Base-by-base conservation (phyloP, 352 stramenopile genomes). In the Globisporangium sylvaticum region DNA sequence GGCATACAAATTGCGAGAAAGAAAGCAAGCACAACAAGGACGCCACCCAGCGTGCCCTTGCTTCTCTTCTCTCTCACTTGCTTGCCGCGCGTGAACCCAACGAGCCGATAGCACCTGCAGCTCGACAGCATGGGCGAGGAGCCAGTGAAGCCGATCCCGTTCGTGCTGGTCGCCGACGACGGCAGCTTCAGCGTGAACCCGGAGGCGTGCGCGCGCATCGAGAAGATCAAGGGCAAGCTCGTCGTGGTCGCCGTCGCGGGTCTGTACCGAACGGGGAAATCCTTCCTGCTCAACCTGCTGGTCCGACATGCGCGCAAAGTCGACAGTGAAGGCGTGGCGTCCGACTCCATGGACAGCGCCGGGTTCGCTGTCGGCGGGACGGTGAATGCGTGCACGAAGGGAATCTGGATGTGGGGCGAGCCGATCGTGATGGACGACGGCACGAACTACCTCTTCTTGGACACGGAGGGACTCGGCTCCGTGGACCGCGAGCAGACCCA, bases 371-470 rank as follows among this genome's bases (percentile, higher is more conserved):
- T 97, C 15, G 91, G 90, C 18, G 85, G 67, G 22, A 97, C 89
- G 0, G 82, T 96, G 0, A 95, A 97, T 52, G 90, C 89, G 2
- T 97, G 91, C 65, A 97, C 91, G 14, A 95, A 96, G 64, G 91
- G 91, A 59, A 97, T 97, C 64, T 97, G 91, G 90, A 92, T 97
- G 75, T 97, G 91, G 90, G 87, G 88, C 31, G 66, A 86, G 32
- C 89, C 89, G 32, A 83, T 95, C 56, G 74, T 83, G 42, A 65
- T 93, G 46, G 77, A 91, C 46, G 72, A 90, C 50, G 82, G 79
- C 66, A 93, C 87, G 18, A 91, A 71, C 61, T 71, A 90, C 27
- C 52, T 97, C 25, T 95, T 97, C 71, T 69, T 97, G 42, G 91
- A 97, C 68, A 97, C 90, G 5, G 91, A 97, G 69, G 91, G 91